These are phyloP conservation scores for Neonectria coccinea DNA, from an alignment of 2,329 filamentous ascomycete species.

Conservation along the genomic window DNA sequence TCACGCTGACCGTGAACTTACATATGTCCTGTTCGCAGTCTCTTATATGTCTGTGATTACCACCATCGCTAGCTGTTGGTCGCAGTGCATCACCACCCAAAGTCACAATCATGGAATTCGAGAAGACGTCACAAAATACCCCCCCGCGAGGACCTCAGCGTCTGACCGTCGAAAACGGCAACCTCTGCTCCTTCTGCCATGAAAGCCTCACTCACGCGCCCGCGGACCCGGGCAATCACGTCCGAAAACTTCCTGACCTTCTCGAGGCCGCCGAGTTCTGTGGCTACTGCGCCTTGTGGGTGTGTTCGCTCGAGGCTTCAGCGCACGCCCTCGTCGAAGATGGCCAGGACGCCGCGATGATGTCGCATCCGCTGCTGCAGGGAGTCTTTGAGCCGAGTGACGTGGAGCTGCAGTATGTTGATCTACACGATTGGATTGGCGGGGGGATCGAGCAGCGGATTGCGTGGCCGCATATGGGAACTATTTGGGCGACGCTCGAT, in stretches of 20 bases:
- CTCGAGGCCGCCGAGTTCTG: conserved; percentile 1
- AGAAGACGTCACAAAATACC: background rate
- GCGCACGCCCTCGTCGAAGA: background rate
- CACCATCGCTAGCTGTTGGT: background rate
- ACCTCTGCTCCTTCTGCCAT: conserved; percentile 22
- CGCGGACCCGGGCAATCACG: background rate
- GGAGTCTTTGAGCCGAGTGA: background rate
- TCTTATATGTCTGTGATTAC: background rate
- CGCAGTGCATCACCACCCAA: background rate
- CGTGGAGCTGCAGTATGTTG: conserved; percentile 11
- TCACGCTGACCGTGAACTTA: background rate
- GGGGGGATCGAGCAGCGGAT: background rate
- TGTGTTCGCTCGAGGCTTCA: conserved; percentile 5
- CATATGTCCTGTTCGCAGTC: background rate
- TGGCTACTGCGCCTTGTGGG: conserved; percentile 18
- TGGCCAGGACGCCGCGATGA: background rate
- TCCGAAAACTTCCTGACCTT: conserved; percentile 6
- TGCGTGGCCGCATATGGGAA: conserved; percentile 3
- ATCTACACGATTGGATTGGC: background rate
- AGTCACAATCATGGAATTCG: background rate
- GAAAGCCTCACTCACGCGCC: background rate
- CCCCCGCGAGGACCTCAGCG: background rate
- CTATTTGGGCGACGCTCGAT: conserved; percentile 21
- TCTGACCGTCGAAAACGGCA: background rate
- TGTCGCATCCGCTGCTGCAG: conserved; percentile 14